Percentiles rank a stretch among this genome's conserved stretches.
Conservation (phyloP, 148 eudicot genomes). For the Persicaria maculosa region DNA sequence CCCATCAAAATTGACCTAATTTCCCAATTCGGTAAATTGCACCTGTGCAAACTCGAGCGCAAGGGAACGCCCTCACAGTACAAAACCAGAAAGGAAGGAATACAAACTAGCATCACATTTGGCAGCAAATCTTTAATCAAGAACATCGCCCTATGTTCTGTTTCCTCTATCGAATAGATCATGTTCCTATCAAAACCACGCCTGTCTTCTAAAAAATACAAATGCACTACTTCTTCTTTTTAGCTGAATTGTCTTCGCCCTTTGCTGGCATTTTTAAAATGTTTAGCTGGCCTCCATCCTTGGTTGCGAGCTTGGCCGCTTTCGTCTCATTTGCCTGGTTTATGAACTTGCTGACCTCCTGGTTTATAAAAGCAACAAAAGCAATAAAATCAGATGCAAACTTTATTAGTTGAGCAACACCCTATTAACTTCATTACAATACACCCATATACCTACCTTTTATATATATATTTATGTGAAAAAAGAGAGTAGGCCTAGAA, state of each 20-base stretch:
- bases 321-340: conserved; percentile 72
- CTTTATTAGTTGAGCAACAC: too few species aligned
- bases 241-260: neutral
- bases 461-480: too few species aligned
- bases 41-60: neutral
- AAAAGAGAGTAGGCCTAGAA: too few species aligned
- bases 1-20: neutral
- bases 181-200: neutral
- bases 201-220: neutral
- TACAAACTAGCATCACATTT: neutral
- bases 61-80: neutral
- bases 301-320: conserved; percentile 75
- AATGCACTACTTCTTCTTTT: neutral
- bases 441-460: too few species aligned
- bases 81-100: neutral
- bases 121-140: neutral
- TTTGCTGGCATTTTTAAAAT: conserved; percentile 41
- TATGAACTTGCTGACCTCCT: conserved; percentile 85
- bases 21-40: neutral
- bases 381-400: neutral
- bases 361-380: conserved; percentile 15
- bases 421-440: too few species aligned
- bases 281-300: conserved; percentile 81
- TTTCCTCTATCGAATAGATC: neutral
- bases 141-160: neutral